These are phyloP conservation scores for Globisporangium polare DNA, from an alignment of 352 stramenopile species.

Conservation along the genomic window DNA sequence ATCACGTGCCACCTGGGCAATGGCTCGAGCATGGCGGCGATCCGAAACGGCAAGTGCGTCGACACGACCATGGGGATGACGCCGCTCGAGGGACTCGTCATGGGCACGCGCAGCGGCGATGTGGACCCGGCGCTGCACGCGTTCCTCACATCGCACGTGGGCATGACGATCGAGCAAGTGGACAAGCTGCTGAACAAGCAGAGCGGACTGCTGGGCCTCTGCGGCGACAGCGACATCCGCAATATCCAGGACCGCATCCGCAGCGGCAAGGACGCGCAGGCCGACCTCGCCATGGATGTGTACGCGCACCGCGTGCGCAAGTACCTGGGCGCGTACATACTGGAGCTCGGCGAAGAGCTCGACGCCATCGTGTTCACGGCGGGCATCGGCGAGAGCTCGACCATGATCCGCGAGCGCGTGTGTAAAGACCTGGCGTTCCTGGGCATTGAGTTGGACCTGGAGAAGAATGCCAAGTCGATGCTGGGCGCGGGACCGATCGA, in stretches of 20 bases:
- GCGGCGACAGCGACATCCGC: constrained; percentile 80
- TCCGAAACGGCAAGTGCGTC: constrained; percentile 70
- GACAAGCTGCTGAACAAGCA: constrained; percentile 90
- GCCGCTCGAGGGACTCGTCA: constrained; percentile 84
- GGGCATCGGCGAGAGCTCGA: constrained; percentile 84
- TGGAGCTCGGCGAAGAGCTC: constrained; percentile 61
- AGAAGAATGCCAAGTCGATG: constrained; percentile 65
- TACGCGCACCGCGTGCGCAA: constrained; percentile 86
- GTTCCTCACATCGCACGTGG: constrained; percentile 62
- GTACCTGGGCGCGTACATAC: constrained; percentile 79
- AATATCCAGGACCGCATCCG: constrained; percentile 66
- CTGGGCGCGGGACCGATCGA: constrained; percentile 54
- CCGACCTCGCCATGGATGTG: constrained; percentile 74
- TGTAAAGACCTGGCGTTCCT: constrained; percentile 59
- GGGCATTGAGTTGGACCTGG: constrained; percentile 67
- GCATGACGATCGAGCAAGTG: constrained; percentile 72
- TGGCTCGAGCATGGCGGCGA: constrained; percentile 78
- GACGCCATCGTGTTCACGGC: constrained; percentile 90
- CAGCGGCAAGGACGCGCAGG: constrained; percentile 38
- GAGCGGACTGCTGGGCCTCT: constrained; percentile 80
- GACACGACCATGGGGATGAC: constrained; percentile 91
- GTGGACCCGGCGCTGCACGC: constrained; percentile 82
- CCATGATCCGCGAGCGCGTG: constrained; percentile 73
- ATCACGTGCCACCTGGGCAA: constrained; percentile 89
- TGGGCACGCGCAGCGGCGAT: constrained; percentile 86